These are phyloP conservation scores for Linum lewisii DNA, from an alignment of 345 rosid species.

Conservation along the genomic window DNA sequence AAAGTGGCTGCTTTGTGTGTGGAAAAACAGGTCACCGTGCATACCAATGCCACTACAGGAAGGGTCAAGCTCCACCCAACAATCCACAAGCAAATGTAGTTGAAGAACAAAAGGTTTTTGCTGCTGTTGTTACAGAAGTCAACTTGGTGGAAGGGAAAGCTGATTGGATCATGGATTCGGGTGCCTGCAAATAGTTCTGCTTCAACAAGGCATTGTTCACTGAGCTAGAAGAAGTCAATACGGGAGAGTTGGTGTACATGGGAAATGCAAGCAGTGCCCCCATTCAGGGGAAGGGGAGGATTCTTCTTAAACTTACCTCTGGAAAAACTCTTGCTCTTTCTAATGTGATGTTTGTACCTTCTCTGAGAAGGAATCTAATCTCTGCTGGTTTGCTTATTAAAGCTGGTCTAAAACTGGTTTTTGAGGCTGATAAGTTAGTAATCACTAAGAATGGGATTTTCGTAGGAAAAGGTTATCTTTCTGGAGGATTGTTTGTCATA, in stretches of 20 bases:
- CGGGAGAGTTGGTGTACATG: neutral
- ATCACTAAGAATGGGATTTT: too few relatives aligned
- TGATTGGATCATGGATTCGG: neutral
- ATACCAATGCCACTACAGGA: neutral
- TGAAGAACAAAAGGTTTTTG: neutral
- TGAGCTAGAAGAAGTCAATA: neutral
- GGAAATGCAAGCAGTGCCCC: too few relatives aligned
- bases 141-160: neutral
- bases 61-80: too few relatives aligned
- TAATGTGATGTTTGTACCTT: too few relatives aligned
- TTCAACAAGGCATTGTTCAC: neutral
- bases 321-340: too few relatives aligned
- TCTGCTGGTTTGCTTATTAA: too few relatives aligned
- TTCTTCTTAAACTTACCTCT: too few relatives aligned
- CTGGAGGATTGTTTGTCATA: neutral
- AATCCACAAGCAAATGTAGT: neutral
- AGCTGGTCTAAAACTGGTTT: too few relatives aligned
- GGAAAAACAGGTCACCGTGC: neutral
- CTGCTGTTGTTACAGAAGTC: neutral
- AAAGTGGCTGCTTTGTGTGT: neutral
- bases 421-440: too few relatives aligned
- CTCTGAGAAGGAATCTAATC: too few relatives aligned
- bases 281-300: too few relatives aligned
- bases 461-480: constrained; percentile 1
- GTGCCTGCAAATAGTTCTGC: neutral